Evolutionary conservation across 2,329 filamentous ascomycete species (phyloP).

Genomic region (Huntiella moniliformis): DNA sequence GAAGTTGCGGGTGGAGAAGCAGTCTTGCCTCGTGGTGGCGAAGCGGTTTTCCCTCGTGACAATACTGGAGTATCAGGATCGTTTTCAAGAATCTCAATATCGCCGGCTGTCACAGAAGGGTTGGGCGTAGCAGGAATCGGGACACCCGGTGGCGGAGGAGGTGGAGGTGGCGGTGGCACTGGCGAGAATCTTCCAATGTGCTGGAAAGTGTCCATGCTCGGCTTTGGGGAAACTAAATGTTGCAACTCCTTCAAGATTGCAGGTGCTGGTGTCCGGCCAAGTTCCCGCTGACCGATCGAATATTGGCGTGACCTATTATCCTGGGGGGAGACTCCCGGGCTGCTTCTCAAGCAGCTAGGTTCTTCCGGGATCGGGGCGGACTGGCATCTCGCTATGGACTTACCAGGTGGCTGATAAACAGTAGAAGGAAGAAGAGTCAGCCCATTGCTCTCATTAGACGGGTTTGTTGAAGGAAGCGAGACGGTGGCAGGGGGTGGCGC

Average conservation of each 20-base stretch:
- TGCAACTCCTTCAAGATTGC: constrained; percentile 43
- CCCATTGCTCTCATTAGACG: constrained; percentile 23
- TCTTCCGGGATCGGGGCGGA: constrained; percentile 34
- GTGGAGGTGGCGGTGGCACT: constrained; percentile 38
- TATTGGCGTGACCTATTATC: constrained; percentile 4
- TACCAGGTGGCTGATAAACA: constrained; percentile 38
- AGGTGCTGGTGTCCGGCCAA: constrained; percentile 20
- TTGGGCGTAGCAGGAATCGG: constrained; percentile 19
- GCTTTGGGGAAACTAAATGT: constrained; percentile 24
- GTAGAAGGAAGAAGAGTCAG: constrained; percentile 38
- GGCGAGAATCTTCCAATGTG: constrained; percentile 8
- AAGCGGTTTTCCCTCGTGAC: too few relatives aligned
- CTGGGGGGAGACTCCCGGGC: neutral
- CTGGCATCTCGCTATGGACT: constrained; percentile 38
- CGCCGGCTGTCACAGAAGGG: constrained; percentile 30
- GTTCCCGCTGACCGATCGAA: constrained; percentile 2
- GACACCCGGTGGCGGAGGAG: constrained; percentile 29
- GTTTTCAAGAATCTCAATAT: constrained; percentile 43
- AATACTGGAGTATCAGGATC: neutral
- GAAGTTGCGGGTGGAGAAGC: neutral
- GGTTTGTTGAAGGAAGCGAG: constrained; percentile 25
- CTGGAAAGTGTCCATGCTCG: neutral
- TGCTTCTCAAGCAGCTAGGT: constrained; percentile 13
- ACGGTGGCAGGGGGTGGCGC: constrained; percentile 34
- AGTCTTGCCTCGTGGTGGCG: too few relatives aligned